These are phyloP conservation scores for Paramecium primaurelia DNA, from an alignment of 73 alveolate genomes.

Conservation along the genomic window DNA sequence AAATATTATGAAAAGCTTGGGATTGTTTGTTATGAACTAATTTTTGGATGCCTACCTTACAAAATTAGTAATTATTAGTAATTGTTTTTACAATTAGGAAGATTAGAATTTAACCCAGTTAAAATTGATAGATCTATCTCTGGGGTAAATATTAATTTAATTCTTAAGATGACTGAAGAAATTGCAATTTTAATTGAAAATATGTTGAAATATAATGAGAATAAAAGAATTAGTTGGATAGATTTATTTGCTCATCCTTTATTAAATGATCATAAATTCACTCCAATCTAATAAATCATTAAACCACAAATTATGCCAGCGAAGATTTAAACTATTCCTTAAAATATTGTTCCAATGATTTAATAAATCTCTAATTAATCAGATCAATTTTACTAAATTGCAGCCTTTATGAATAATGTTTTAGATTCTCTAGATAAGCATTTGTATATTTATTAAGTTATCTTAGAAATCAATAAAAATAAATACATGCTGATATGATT, in stretches of 20 bases:
- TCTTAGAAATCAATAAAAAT: not conserved
- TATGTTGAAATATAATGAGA: not conserved
- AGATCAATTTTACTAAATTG: not conserved
- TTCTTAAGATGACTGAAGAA: not conserved
- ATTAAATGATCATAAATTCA: not conserved
- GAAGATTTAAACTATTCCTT: too few species aligned
- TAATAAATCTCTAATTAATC: not conserved
- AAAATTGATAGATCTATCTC: not conserved
- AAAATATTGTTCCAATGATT: too few species aligned
- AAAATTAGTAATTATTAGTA: too few species aligned
- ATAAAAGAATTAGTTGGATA: not conserved
- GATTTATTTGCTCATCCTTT: not conserved
- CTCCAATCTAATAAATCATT: not conserved
- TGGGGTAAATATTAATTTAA: not conserved
- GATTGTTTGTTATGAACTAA: not conserved
- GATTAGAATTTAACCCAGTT: not conserved
- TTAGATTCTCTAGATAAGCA: not conserved
- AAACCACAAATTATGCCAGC: too few species aligned
- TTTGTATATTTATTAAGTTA: not conserved
- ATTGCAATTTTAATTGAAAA: not conserved
- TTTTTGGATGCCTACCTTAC: not conserved
- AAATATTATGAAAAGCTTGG: not conserved
- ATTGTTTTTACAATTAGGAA: too few species aligned
- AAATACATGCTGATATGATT: not conserved
- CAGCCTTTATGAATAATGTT: not conserved